Base-by-base conservation (phyloP, 441 rosid species). In the Raphanus hybrid region DNA sequence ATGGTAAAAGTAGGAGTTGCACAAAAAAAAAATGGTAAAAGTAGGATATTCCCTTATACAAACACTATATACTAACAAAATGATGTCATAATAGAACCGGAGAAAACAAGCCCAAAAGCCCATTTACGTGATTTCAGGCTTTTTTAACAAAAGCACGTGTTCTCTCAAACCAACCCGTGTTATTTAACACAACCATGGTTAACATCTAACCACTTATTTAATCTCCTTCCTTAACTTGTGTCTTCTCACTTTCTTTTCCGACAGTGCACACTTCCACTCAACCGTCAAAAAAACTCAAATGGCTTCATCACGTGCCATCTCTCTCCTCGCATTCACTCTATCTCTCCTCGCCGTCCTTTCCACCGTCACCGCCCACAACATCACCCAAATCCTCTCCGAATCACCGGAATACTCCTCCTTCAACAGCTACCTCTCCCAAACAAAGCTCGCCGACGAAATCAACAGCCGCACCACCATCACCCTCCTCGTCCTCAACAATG, bases 381-480 rank as follows among this genome's bases (percentile, higher is more conserved):
- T 94, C 78, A 88, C 93, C 71, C 88, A 83, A 65, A 86, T 94
- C 66, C 93, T 92, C 52, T 64, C 85, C 2, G 92, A 73, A 52
- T 77, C 80, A 65, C 90, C 94, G 0, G 91, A 90, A 3, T 93
- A 88, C 83, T 90, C 98, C n/a, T 77, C 80, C 57, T 94, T 87
- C 86, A 92, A 82, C 89, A 79, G 72, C 67, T 94, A 83, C 80
- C 89, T 94, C 11, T 63, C 81, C 74, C 87, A 89, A 70, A 94
- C 97, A 12, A 89, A 86, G 71, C 90, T 94, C 11, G 92, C 86
- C 78, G 97, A 90, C 69, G 97, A 90, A 66, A 90, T 92, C 86
- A 89, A 94, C 88, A 88, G 91, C 71, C 90, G 98, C 39, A 80
- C 81, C 20, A 91, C 96, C 4, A 87, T 94, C 60, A 92, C 95